These are phyloP conservation scores for Candida schatavii DNA, from an alignment of 805 yeast species.

Conservation along the genomic window DNA sequence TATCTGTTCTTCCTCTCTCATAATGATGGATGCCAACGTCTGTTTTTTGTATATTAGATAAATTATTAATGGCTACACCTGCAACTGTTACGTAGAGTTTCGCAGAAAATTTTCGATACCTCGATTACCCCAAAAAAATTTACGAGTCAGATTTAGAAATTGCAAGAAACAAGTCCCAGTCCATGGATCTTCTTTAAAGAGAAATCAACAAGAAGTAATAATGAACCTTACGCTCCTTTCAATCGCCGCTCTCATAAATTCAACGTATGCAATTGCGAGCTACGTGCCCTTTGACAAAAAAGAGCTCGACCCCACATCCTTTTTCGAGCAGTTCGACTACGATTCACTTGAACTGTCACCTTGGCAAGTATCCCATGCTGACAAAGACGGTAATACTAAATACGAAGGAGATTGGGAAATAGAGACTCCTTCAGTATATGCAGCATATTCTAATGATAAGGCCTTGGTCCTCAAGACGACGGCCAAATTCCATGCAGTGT, in stretches of 20 bases:
- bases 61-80: too few species aligned
- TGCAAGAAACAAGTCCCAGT: too few species aligned
- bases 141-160: too few species aligned
- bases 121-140: too few species aligned
- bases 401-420: conserved; percentile 77
- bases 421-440: conserved; percentile 48
- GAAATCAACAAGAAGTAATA: background rate
- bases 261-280: too few species aligned
- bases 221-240: conserved; percentile 1
- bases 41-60: too few species aligned
- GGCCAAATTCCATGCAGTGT: conserved; percentile 82
- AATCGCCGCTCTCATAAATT: background rate
- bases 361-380: conserved; percentile 55
- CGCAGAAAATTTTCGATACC: too few species aligned
- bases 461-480: conserved; percentile 75
- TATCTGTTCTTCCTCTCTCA: too few species aligned
- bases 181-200: background rate
- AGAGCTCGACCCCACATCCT: conserved; percentile 39
- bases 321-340: conserved; percentile 62
- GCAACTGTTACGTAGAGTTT: too few species aligned
- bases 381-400: conserved; percentile 50
- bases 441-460: conserved; percentile 62
- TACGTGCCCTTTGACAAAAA: conserved; percentile 25
- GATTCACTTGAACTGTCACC: conserved; percentile 21
- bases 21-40: too few species aligned